Evolutionary conservation across 805 yeast species (phyloP).

Genomic region (Candida stauntonica): DNA sequence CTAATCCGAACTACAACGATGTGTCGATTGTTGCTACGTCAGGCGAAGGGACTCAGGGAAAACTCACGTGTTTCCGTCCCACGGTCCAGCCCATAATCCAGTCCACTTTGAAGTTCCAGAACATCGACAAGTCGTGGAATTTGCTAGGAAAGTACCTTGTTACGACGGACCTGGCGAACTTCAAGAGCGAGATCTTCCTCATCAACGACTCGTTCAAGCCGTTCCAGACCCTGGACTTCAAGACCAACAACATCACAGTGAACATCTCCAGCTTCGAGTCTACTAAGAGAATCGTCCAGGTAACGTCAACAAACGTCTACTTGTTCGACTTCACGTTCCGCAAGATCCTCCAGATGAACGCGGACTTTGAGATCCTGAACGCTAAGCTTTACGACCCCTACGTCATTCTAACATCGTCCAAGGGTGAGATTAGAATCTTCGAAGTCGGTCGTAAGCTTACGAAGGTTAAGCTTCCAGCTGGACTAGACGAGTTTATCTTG

Average conservation of each 20-base stretch:
- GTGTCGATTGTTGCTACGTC: conserved; percentile 64
- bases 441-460: conserved; percentile 38
- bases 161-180: conserved; percentile 63
- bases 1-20: conserved; percentile 65
- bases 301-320: conserved; percentile 60
- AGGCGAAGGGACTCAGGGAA: conserved; percentile 55
- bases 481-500: conserved; percentile 45
- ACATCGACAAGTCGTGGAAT: conserved; percentile 74
- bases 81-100: conserved; percentile 63
- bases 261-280: conserved; percentile 57
- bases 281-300: conserved; percentile 63
- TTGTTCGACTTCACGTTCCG: conserved; percentile 61
- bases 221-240: conserved; percentile 57
- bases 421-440: conserved; percentile 65
- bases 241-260: conserved; percentile 58
- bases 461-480: conserved; percentile 34
- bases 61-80: conserved; percentile 60
- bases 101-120: conserved; percentile 66
- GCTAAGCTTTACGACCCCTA: conserved; percentile 61
- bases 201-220: conserved; percentile 59
- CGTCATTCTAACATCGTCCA: conserved; percentile 56
- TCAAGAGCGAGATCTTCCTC: conserved; percentile 64
- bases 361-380: conserved; percentile 58
- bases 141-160: conserved; percentile 57
- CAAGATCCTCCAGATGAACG: conserved; percentile 44